Evolutionary conservation across 2,329 filamentous ascomycete species (phyloP).

Genomic region (Calonectria pseudoturangicola): DNA sequence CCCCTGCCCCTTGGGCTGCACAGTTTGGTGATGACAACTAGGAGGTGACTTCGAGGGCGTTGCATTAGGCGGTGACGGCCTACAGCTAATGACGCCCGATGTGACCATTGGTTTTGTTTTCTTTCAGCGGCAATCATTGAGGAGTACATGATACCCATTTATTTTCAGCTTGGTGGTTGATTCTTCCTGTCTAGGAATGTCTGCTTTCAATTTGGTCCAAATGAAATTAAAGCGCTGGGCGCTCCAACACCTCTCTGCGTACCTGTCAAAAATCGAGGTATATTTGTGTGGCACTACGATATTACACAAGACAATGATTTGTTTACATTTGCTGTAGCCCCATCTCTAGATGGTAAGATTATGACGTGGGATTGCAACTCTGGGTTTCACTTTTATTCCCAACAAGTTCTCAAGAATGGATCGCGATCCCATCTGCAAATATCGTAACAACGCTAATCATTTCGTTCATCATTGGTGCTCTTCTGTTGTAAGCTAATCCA

Average conservation of each 20-base stretch:
- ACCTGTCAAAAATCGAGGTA: too few relatives aligned
- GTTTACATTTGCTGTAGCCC: too few relatives aligned
- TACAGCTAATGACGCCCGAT: conserved; percentile 4
- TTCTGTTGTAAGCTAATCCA: conserved; percentile 18
- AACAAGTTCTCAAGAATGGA: background rate
- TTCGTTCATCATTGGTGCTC: conserved; percentile 26
- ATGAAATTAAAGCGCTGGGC: conserved; percentile 12
- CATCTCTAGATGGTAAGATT: background rate
- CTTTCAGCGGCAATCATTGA: conserved; percentile 33
- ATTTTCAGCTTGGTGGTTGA: conserved; percentile 8
- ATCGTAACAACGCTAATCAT: conserved; percentile 20
- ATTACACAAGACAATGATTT: too few relatives aligned
- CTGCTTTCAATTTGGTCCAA: conserved; percentile 14
- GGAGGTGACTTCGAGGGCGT: background rate
- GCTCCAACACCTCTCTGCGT: background rate
- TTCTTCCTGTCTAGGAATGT: conserved; percentile 24
- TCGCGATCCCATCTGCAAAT: background rate
- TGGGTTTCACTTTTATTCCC: background rate
- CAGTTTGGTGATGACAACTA: conserved; percentile 25
- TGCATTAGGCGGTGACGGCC: background rate
- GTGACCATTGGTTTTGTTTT: conserved; percentile 30
- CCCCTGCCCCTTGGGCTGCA: conserved; percentile 44
- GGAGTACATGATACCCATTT: conserved; percentile 39
- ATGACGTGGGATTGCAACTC: background rate
- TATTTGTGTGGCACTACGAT: too few relatives aligned